These are phyloP conservation scores for Ophiostoma sp. DNA, from an alignment of 2,329 filamentous ascomycete species.

Conservation along the genomic window DNA sequence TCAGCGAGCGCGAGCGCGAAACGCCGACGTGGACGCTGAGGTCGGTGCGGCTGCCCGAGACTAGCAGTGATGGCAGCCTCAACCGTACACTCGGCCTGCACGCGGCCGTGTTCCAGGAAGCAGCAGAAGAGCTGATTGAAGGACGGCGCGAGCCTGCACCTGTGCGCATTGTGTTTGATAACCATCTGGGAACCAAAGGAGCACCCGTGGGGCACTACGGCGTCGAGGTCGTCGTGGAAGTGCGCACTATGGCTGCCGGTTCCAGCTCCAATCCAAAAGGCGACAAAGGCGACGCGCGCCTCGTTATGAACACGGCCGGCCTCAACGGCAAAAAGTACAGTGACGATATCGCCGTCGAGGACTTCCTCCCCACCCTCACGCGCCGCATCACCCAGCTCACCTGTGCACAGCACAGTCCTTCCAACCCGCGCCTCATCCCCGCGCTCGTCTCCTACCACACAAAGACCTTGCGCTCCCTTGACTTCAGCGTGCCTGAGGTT, in stretches of 20 bases:
- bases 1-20: slow-evolving; percentile 77
- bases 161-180: slow-evolving; percentile 68
- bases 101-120: slow-evolving; percentile 68
- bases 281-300: slow-evolving; percentile 34
- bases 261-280: not conserved
- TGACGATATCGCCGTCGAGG: slow-evolving; percentile 66
- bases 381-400: slow-evolving; percentile 68
- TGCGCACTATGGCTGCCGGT: slow-evolving; percentile 43
- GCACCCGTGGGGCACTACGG: slow-evolving; percentile 62
- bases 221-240: slow-evolving; percentile 64
- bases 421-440: slow-evolving; percentile 58
- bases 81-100: slow-evolving; percentile 53
- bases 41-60: slow-evolving; percentile 57
- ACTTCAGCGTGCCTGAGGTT: slow-evolving; percentile 36
- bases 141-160: slow-evolving; percentile 62
- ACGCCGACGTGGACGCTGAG: slow-evolving; percentile 74
- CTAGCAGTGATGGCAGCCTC: slow-evolving; percentile 1
- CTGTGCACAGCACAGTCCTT: slow-evolving; percentile 62
- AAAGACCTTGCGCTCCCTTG: slow-evolving; percentile 67
- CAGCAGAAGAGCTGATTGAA: slow-evolving; percentile 54
- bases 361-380: slow-evolving; percentile 69
- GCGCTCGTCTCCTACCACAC: slow-evolving; percentile 72
- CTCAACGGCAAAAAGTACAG: slow-evolving; percentile 65
- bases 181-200: slow-evolving; percentile 59
- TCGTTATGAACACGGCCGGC: slow-evolving; percentile 52